Evolutionary conservation across 2,329 filamentous ascomycete genomes (phyloP).

Genomic region (Scolecobasidium constrictum): DNA sequence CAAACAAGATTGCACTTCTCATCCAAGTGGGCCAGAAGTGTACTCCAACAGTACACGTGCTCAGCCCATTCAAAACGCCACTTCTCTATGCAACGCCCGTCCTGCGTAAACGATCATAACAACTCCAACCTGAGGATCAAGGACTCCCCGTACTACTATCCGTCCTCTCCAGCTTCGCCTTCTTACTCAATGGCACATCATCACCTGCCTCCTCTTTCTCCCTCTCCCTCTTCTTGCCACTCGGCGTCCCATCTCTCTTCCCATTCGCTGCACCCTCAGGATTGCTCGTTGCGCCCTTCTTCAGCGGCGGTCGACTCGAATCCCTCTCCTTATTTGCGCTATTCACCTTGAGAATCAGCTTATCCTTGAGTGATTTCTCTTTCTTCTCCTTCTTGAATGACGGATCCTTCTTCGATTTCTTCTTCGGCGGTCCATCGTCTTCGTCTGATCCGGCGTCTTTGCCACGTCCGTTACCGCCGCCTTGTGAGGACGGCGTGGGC

Average conservation of each 20-base stretch:
- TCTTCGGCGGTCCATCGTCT: slow-evolving; percentile 6
- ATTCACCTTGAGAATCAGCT: slow-evolving; percentile 8
- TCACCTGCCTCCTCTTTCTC: not conserved
- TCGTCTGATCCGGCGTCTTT: slow-evolving; percentile 6
- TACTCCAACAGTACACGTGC: too few relatives aligned
- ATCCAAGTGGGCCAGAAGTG: too few relatives aligned
- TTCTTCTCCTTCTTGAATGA: slow-evolving; percentile 9
- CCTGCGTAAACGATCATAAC: too few relatives aligned
- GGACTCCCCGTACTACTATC: not conserved
- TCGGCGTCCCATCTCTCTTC: not conserved
- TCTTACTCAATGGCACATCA: not conserved
- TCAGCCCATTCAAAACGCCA: too few relatives aligned
- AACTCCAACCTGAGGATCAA: not conserved
- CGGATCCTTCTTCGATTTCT: slow-evolving; percentile 8
- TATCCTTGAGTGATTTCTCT: slow-evolving; percentile 6
- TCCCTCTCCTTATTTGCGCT: slow-evolving; percentile 1
- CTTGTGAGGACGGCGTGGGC: slow-evolving; percentile 19
- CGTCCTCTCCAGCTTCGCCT: not conserved
- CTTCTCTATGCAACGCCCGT: too few relatives aligned
- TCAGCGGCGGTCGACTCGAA: too few relatives aligned
- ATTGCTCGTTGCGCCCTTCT: not conserved
- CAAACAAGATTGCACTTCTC: too few relatives aligned
- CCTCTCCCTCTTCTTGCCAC: not conserved
- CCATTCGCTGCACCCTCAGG: not conserved
- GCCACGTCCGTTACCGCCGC: slow-evolving; percentile 1